Evolutionary conservation across 2,329 filamentous ascomycete species (phyloP), one percentile per base, ranked within the genome.

Genomic region (Curvularia verruculosa): DNA sequence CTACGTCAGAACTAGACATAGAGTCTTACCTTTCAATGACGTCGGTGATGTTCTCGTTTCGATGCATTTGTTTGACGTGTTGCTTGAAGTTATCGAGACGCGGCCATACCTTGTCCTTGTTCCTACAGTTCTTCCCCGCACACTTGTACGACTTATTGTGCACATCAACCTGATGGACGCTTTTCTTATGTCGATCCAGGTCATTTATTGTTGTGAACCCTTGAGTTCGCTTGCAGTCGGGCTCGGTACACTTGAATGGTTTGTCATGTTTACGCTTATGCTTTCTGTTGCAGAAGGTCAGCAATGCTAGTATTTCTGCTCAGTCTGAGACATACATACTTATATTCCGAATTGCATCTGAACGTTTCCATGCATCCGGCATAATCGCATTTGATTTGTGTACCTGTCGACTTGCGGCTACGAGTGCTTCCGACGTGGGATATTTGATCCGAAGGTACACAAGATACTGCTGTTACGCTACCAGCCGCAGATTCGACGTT

Each of bases 51-150:
- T 82, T 72, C 39, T 81, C 76, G 4, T 81, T 71, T 1, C 70
- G 59, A 72, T 96, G 92, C 67, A 91, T 86, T 10, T 88, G 84
- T 48, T 79, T 81, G 44, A 96, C 82, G 71, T 97, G 93, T 34
- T 89, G 86, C 59, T 88, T 88, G 74, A 96, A 96, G 69, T 97
- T 97, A 75, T 97, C 93, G 49, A 88, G 81, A 21, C 93, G 85
- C 0, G 89, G 89, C 91, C 91, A 96, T 34, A 83, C 78, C 72
- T 96, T 96, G 1, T 79, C 79, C 59, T 81, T 87, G 23, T 80
- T 83, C 23, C 78, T 80, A 67, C 89, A 92, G 21, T 78, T 68
- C 6, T 76, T 75, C 5, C 84, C 78, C 49, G 81, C 81, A 70
- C 90, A 95, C 54, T 81, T 83, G 62, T 83, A 91, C 0, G 77